Evolutionary conservation across 2,329 filamentous ascomycete genomes (phyloP), one percentile per base, ranked within the genome.

Genomic region (Neopestalotiopsis clavispora): DNA sequence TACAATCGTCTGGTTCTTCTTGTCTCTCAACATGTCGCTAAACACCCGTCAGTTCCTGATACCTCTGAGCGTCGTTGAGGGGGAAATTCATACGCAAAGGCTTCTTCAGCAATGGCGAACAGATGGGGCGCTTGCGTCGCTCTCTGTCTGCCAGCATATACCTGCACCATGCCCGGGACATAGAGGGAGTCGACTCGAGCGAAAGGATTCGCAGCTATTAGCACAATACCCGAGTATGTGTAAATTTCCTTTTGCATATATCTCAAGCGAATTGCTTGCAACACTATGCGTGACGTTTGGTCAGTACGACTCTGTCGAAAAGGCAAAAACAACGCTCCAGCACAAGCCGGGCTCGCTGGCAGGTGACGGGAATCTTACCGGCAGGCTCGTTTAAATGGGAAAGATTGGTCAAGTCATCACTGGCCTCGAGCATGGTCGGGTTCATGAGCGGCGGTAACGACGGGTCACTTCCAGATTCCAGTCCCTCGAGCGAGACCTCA

Each of bases 231-330:
- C 80, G 94, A 97, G 85, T 99, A 99, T 78, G 96, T 99, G 86
- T 99, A 99, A 77, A 99, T 99, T 82, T 99, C 96, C 84, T 98
- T 98, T 82, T 99, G 96, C 72, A 93, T 88, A 84, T 99, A 99
- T 80, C 96, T 94, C 79, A 99, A 89, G 80, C 95, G 94, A 82
- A 99, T 99, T 68, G 96, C 96, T 87, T 99, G 96, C 72, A 99
- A 85, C 71, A 99, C 97, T 97, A 80, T 75, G 69, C 17, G 32
- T 34, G 38, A 68, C 64, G 60, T 60, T 65, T 42, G 38, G 28
- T 74, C 73, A 71, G 75, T 71, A 49, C 69, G 59, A 17, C 17
- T 10, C 4, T n/a, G 14, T 12, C 9, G 3, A 59, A 30, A 59
- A 28, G 13, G 23, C 23, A 28, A 4, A 30, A 28, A 4, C 4